Base-by-base conservation (phyloP, 1,284 basidiomycete genomes). In the Golubevia pallescens region DNA sequence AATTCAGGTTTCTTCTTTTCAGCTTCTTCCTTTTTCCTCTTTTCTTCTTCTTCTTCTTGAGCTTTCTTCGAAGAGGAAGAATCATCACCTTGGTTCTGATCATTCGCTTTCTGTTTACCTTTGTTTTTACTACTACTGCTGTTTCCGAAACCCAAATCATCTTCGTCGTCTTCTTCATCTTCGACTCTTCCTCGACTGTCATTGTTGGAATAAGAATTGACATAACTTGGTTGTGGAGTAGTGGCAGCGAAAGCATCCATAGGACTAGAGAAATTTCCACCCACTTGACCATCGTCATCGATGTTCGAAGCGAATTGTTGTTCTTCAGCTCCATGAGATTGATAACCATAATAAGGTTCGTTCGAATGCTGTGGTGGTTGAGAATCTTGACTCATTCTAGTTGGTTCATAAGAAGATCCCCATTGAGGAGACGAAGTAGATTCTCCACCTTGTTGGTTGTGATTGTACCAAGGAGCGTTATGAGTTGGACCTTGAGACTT, bases 131-230 rank as follows among this genome's bases (percentile, higher is more conserved):
- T 82, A 34, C 88, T 88, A 2, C 69, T 68, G 60, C 87, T 87
- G 81, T 97, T 99, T 10, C 95, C 93, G 67, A 99, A 89, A 1
- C 97, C 96, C 51, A 98, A 89, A 76, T 97, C 94, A 60, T 95
- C 94, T 3, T 92, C 91, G 19, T 93, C 93, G 2, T 92, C 91
- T 2, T 90, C 90, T 32, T 89, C 86, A 23, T 85, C 86, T 80
- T n/a, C n/a, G n/a, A 10, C 34, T 5, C 10, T 38, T 38, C 34
- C 34, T 5, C 10, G 3, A 10, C 10, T 38, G 34, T 38, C 10
- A 4, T 38, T 4, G 34, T 38, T 38, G 5, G 34, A 38, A 38
- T 38, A 38, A 38, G 34, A 38, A 10, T 38, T 38, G 3, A n/a
- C 57, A 32, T 52, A 61, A 63, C 34, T 51, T 63, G 34, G 60